Evolutionary conservation across 2,329 filamentous ascomycete species (phyloP).

Genomic region (Arthrobotrys musiformis): DNA sequence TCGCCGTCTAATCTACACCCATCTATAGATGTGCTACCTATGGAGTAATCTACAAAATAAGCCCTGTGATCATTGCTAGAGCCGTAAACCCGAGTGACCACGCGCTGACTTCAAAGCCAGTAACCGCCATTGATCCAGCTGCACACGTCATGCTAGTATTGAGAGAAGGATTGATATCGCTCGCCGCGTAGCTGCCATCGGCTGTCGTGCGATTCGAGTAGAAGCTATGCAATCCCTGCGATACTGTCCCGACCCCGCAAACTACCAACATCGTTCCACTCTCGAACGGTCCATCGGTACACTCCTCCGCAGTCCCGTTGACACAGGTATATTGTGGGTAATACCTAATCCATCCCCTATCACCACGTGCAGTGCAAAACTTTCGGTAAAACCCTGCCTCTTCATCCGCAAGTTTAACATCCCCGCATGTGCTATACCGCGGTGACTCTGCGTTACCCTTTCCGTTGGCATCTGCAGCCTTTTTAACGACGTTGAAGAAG

Average conservation of each 20-base stretch:
- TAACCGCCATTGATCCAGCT: not conserved
- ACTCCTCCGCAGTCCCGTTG: conserved; percentile 17
- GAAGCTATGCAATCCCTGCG: not conserved
- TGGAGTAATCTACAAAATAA: not conserved
- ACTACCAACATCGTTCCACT: conserved; percentile 12
- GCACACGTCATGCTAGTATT: not conserved
- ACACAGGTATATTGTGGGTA: not conserved
- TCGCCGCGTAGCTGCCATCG: not conserved
- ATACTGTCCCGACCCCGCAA: not conserved
- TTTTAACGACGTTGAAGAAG: not conserved
- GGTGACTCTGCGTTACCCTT: not conserved
- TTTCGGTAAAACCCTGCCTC: not conserved
- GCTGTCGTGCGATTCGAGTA: not conserved
- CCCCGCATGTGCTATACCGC: not conserved
- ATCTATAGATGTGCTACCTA: no score
- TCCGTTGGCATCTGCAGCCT: not conserved
- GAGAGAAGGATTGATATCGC: not conserved
- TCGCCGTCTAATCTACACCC: not conserved
- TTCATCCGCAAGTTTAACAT: not conserved
- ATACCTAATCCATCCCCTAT: not conserved
- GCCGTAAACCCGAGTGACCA: not conserved
- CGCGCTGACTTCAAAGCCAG: not conserved
- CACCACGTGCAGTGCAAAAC: not conserved
- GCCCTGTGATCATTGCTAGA: not conserved
- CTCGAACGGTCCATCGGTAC: conserved; percentile 28